A percentile compares a stretch with the other conserved stretches of the same genome.
Evolutionary conservation across 805 yeast genomes (phyloP).

Genomic region (Peterozyma toletana): DNA sequence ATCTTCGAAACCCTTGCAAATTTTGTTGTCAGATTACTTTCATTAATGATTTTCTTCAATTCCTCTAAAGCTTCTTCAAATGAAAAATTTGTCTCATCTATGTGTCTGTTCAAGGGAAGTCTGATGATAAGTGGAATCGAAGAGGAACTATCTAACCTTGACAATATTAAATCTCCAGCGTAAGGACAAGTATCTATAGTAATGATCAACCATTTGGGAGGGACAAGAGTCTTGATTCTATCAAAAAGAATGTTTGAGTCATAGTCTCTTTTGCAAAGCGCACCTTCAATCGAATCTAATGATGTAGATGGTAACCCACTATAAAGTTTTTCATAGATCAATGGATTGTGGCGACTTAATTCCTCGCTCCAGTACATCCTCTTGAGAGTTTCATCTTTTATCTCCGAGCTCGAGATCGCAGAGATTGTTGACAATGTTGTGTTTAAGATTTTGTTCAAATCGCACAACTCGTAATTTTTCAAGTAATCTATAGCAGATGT

Average conservation of each 20-base stretch:
- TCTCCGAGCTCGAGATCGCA: not conserved
- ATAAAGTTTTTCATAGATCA: constrained; percentile 9
- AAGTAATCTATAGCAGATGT: not conserved
- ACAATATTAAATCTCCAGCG: constrained; percentile 51
- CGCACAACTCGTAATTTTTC: constrained; percentile 1
- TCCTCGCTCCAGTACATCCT: constrained; percentile 7
- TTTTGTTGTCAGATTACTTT: constrained; percentile 58
- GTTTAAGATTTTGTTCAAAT: constrained; percentile 3
- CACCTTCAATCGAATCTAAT: constrained; percentile 14
- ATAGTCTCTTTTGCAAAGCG: constrained; percentile 18
- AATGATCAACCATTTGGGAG: constrained; percentile 49
- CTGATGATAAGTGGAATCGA: constrained; percentile 39
- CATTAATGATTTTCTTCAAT: constrained; percentile 42
- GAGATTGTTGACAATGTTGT: constrained; percentile 8
- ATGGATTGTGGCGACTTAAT: constrained; percentile 10
- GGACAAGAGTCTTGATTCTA: constrained; percentile 20
- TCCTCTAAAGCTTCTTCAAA: constrained; percentile 39
- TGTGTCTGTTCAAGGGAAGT: constrained; percentile 51
- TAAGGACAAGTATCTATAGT: constrained; percentile 52
- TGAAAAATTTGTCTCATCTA: constrained; percentile 29
- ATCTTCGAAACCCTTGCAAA: constrained; percentile 43
- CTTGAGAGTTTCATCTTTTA: not conserved
- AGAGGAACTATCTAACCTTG: constrained; percentile 29
- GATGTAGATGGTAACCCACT: constrained; percentile 15
- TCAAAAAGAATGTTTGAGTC: constrained; percentile 9